phyloP scores from a whole-genome alignment of 441 rosid species.

The Jatropha podagrica region DNA sequence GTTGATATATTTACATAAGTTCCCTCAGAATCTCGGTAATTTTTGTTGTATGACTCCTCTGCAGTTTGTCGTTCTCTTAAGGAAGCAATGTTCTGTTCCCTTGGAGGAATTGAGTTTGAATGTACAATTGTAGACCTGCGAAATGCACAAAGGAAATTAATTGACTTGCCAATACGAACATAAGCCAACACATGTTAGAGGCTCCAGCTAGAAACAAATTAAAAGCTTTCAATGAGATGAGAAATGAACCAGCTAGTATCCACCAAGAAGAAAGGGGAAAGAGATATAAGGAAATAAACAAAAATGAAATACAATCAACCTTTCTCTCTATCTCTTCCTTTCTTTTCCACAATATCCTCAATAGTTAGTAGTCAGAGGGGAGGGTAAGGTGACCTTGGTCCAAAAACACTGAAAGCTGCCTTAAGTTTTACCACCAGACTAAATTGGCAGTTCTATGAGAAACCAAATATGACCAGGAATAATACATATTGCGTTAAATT shows the following conservation, averaged over 20 bases:
- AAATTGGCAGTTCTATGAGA: no score
- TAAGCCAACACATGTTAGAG: no score
- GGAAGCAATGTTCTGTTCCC: conserved; percentile 38
- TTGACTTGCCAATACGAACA: background rate
- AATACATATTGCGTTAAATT: no score
- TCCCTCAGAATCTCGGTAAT: conserved; percentile 42
- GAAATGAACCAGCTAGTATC: no score
- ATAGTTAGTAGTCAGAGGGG: background rate
- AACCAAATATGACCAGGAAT: no score
- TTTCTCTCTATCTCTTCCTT: no score
- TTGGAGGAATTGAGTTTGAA: conserved; percentile 49
- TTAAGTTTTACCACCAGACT: background rate
- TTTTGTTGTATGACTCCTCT: conserved; percentile 39
- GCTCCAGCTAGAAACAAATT: no score
- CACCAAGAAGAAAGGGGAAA: no score
- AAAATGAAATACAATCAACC: no score
- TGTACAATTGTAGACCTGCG: conserved; percentile 84
- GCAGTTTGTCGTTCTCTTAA: conserved; percentile 38
- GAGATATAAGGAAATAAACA: no score
- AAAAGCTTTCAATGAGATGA: no score
- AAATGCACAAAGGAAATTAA: background rate
- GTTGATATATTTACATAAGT: conserved; percentile 41
- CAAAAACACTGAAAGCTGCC: background rate
- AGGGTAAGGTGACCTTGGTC: background rate
- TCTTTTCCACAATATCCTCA: no score